Evolutionary conservation across 202 grass and related monocot genomes (phyloP).

Genomic region (Schoenoplectus triqueter): DNA sequence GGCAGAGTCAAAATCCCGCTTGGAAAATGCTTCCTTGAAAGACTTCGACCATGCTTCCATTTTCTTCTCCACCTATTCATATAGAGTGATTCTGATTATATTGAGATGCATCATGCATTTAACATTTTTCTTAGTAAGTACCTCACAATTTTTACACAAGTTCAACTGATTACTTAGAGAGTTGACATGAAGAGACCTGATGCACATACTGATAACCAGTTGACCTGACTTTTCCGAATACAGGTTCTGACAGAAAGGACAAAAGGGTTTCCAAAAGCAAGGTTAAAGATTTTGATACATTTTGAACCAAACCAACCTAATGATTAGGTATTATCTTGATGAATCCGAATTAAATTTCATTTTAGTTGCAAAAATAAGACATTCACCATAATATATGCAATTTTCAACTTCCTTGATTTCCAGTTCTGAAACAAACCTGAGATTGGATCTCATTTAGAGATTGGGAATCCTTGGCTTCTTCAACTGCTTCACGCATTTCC

Average conservation of each 20-base stretch:
- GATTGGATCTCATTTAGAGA: constrained; percentile 66
- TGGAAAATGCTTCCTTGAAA: constrained; percentile 65
- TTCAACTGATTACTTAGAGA: not conserved
- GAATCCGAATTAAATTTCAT: not conserved
- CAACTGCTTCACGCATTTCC: constrained; percentile 85
- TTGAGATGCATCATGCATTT: not conserved
- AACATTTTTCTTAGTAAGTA: not conserved
- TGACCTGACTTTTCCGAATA: not conserved
- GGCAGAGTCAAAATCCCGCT: constrained; percentile 55
- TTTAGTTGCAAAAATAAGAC: constrained; percentile 3
- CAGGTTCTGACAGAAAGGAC: not conserved
- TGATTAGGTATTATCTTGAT: not conserved
- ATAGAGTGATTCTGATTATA: constrained; percentile 16
- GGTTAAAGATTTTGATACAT: not conserved
- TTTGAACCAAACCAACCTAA: constrained; percentile 2
- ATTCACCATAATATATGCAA: not conserved
- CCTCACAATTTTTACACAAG: not conserved
- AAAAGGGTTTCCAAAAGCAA: not conserved
- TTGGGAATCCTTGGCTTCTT: constrained; percentile 61
- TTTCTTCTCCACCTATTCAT: constrained; percentile 59
- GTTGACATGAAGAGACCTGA: not conserved
- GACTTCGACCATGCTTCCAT: constrained; percentile 56
- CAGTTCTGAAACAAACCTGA: constrained; percentile 55
- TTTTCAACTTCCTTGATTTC: not conserved
- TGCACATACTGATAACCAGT: not conserved